Base-by-base conservation (phyloP, 345 rosid species). In the Schrenkiella parvula region DNA sequence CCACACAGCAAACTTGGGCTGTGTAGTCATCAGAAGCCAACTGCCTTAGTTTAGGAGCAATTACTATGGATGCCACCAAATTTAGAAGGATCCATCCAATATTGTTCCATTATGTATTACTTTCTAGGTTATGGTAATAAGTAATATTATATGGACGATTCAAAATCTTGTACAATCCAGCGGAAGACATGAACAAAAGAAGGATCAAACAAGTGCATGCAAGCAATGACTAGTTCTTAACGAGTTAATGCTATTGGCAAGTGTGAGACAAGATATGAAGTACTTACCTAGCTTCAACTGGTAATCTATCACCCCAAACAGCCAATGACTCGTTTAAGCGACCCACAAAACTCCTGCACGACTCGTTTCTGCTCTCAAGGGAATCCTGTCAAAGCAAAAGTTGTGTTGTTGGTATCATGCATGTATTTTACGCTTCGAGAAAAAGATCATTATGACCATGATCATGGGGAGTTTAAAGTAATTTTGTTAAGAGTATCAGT, bases 21-120 rank as follows among this genome's bases (percentile, higher is more conserved):
- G 81, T 85, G 87, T 79, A 76, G 92, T 89, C 96, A 87, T 85
- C 93, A 73, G 66, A 90, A 87, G 88, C 90, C 91, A 86, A 80
- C 68, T 70, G 8, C 48, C 55, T 82, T 53, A 72, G 70, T 90
- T 70, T 84, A 63, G 92, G 97, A 93, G 96, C 87, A 80, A 66
- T 65, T 83, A 82, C 80, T 81, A 84, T 82, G 90, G 86, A 78
- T 61, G 70, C 86, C 79, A 55, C 81, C 86, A 87, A 84, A 76
- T 71, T 66, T 83, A 86, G 84, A 84, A 77, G 84, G 80, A 80
- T 54, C 89, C 91, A 79, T 68, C 85, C 90, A 69, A 63, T 51
- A 75, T 9, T 46, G 28, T 66, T 68, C 71, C 80, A 17, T 31
- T 28, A 15, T 29, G 22, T 66, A 7, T 8, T 23, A 23, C 15